phyloP scores from a whole-genome alignment of 2,329 filamentous ascomycete genomes.

The Venturia pyrina region DNA sequence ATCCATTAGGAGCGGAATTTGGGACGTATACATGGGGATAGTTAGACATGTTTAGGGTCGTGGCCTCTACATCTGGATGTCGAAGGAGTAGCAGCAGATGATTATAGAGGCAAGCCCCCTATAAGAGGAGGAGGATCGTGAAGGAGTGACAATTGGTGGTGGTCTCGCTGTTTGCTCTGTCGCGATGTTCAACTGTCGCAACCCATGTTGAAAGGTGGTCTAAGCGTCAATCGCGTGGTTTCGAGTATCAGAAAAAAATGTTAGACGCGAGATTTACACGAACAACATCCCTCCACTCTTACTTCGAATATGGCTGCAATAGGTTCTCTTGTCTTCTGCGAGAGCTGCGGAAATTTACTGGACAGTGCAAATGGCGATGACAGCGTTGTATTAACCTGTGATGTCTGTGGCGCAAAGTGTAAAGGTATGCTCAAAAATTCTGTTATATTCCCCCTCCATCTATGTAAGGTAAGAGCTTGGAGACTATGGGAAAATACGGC shows the following conservation, averaged over 20 bases:
- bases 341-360: conserved; percentile 81
- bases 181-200: not conserved
- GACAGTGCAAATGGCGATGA: conserved; percentile 68
- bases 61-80: not conserved
- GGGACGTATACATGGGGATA: not conserved
- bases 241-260: not conserved
- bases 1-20: not conserved
- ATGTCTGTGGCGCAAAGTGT: conserved; percentile 76
- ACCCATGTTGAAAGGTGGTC: not conserved
- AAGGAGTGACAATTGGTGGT: not conserved
- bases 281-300: not conserved
- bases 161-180: not conserved
- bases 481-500: not conserved
- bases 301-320: conserved; percentile 63
- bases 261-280: not conserved
- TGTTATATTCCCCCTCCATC: not conserved
- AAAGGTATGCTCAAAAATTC: conserved; percentile 48
- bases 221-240: not conserved
- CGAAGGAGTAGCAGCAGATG: not conserved
- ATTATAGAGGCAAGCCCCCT: not conserved
- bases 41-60: not conserved
- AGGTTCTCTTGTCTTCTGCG: conserved; percentile 86
- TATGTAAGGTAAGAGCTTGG: not conserved
- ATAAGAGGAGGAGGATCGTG: not conserved
- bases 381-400: conserved; percentile 69